Evolutionary conservation across 1,284 basidiomycete genomes (phyloP).

Genomic region (Nidula niveotomentosa): DNA sequence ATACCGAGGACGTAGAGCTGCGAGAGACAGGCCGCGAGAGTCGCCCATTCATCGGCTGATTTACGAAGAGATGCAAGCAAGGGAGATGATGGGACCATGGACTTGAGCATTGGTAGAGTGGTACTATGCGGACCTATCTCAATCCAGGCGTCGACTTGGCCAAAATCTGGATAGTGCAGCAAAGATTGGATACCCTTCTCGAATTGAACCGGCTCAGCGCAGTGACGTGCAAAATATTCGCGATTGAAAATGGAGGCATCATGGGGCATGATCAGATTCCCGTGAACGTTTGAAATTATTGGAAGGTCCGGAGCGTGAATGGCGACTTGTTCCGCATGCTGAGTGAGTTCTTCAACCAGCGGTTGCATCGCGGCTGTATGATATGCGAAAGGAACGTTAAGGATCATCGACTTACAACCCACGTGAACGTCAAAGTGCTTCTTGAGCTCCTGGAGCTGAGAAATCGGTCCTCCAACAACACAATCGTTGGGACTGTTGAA

Average conservation of each 20-base stretch:
- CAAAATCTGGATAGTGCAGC: constrained; percentile 21
- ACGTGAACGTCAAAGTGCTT: constrained; percentile 32
- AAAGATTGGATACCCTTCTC: constrained; percentile 44
- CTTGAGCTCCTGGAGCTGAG: constrained; percentile 41
- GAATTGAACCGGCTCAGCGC: constrained; percentile 60
- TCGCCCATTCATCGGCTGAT: constrained; percentile 39
- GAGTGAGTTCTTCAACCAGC: constrained; percentile 44
- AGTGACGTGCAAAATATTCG: constrained; percentile 60
- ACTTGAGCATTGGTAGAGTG: constrained; percentile 54
- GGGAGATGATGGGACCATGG: constrained; percentile 30
- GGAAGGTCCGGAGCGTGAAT: constrained; percentile 44
- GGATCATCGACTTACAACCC: constrained; percentile 36
- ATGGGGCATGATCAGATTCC: too few relatives aligned
- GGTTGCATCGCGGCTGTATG: constrained; percentile 65
- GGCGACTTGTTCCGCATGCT: constrained; percentile 32
- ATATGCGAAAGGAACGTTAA: constrained; percentile 60
- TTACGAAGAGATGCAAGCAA: constrained; percentile 37
- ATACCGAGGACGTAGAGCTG: constrained; percentile 44
- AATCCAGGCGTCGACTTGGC: constrained; percentile 48
- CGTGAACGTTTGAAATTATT: too few relatives aligned
- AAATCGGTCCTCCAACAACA: constrained; percentile 54
- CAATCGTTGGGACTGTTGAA: constrained; percentile 57
- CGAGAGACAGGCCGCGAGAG: constrained; percentile 43
- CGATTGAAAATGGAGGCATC: constrained; percentile 37
- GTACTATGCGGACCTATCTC: constrained; percentile 66